Conservation (phyloP, 78 protist species). For the Dictyostelium capitatum region DNA sequence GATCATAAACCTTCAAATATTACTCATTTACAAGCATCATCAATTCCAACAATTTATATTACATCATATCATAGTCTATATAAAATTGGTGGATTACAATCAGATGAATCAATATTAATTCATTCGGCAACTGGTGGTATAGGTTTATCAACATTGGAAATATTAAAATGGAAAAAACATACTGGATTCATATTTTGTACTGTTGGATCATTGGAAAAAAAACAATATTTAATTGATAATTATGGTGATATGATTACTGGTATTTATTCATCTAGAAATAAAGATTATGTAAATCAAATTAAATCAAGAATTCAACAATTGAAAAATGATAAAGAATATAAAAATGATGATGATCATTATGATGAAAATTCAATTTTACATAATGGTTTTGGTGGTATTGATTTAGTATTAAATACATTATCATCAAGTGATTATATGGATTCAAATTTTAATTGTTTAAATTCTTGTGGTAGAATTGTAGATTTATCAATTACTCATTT, state of each 20-base stretch:
- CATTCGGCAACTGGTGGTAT: constrained; percentile 30
- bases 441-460: constrained; percentile 18
- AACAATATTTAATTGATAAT: background rate
- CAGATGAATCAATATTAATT: background rate
- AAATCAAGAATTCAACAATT: background rate
- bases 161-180: constrained; percentile 83
- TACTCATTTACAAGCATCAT: constrained; percentile 10
- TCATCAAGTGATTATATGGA: background rate
- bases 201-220: constrained; percentile 15
- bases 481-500: constrained; percentile 37
- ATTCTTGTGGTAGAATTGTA: constrained; percentile 35
- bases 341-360: background rate
- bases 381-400: constrained; percentile 3
- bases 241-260: constrained; percentile 22
- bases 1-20: background rate
- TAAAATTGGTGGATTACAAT: constrained; percentile 31
- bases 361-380: too few species aligned
- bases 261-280: constrained; percentile 7
- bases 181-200: background rate
- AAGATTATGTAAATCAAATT: background rate
- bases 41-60: background rate
- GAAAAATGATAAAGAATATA: background rate
- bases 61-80: background rate
- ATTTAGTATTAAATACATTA: constrained; percentile 15
- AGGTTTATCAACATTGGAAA: constrained; percentile 82